Percentiles rank a stretch among this genome's conserved stretches.
Evolutionary conservation across 768 basidiomycete species (phyloP).

Genomic region (Boletellus emodensis): DNA sequence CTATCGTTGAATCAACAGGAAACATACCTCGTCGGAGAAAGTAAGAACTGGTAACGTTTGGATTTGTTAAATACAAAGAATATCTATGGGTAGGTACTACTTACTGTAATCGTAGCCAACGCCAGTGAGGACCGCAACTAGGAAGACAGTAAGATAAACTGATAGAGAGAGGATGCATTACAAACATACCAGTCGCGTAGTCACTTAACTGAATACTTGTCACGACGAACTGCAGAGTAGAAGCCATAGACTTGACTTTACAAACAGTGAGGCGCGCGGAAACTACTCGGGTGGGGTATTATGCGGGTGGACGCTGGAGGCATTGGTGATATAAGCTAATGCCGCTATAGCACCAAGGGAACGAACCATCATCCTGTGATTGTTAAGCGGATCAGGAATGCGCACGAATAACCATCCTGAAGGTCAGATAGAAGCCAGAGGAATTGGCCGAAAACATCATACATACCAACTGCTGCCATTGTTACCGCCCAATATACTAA

Average conservation of each 20-base stretch:
- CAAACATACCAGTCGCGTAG: not conserved
- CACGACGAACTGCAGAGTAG: not conserved
- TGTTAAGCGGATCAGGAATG: too few relatives aligned
- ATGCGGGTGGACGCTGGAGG: too few relatives aligned
- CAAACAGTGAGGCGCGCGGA: too few relatives aligned
- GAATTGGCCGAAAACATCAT: too few relatives aligned
- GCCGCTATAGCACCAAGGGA: too few relatives aligned
- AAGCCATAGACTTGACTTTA: not conserved
- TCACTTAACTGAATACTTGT: not conserved
- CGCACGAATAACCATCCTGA: too few relatives aligned
- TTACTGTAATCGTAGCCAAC: not conserved
- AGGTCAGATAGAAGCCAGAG: too few relatives aligned
- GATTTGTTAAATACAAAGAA: not conserved
- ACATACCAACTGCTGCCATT: too few relatives aligned
- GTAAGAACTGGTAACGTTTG: not conserved
- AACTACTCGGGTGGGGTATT: too few relatives aligned
- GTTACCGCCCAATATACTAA: too few relatives aligned
- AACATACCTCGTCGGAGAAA: not conserved
- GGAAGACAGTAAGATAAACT: not conserved
- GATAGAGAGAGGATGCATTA: not conserved
- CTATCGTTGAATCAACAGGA: not conserved
- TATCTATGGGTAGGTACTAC: not conserved
- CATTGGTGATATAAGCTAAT: too few relatives aligned
- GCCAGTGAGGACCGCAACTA: not conserved
- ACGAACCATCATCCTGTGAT: too few relatives aligned